Evolutionary conservation across 148 eudicot genomes (phyloP).

Genomic region (Camellia lanceoleosa): DNA sequence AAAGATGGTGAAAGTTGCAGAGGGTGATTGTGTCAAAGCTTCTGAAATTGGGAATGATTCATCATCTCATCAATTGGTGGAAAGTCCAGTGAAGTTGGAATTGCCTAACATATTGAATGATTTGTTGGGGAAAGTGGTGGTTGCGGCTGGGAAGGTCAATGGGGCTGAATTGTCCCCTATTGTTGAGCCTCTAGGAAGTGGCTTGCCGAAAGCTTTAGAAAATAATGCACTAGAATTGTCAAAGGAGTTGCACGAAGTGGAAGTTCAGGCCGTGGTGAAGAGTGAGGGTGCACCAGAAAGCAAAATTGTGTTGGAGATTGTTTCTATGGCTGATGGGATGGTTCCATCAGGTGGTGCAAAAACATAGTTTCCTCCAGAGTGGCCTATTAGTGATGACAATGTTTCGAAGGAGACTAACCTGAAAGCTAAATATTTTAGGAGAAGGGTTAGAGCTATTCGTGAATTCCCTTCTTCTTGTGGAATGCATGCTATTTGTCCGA

Average conservation of each 20-base stretch:
- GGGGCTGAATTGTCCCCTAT: conserved; percentile 2
- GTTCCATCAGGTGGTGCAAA: conserved; percentile 17
- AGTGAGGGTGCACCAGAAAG: neutral
- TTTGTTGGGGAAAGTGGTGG: conserved; percentile 17
- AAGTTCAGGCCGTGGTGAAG: conserved; percentile 6
- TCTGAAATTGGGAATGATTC: conserved; percentile 20
- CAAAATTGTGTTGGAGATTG: conserved; percentile 5
- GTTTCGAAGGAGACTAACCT: neutral
- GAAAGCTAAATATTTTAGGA: conserved; percentile 34
- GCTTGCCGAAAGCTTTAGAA: conserved; percentile 6
- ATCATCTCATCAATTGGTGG: conserved; percentile 14
- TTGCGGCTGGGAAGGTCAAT: neutral
- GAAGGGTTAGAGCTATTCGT: conserved; percentile 59
- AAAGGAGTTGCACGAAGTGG: conserved; percentile 10
- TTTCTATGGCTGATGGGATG: conserved; percentile 6
- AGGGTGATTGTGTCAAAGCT: conserved; percentile 23
- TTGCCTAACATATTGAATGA: conserved; percentile 6
- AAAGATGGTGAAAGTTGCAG: conserved; percentile 5
- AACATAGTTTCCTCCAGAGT: conserved; percentile 10
- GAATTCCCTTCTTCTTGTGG: conserved; percentile 77
- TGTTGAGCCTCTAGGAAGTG: conserved; percentile 6
- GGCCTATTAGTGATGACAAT: conserved; percentile 16
- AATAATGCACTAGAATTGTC: neutral
- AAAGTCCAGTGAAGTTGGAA: conserved; percentile 18
- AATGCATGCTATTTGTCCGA: conserved; percentile 29